Evolutionary conservation across 1,284 basidiomycete genomes (phyloP).

Genomic region (Meripilus lineatus): DNA sequence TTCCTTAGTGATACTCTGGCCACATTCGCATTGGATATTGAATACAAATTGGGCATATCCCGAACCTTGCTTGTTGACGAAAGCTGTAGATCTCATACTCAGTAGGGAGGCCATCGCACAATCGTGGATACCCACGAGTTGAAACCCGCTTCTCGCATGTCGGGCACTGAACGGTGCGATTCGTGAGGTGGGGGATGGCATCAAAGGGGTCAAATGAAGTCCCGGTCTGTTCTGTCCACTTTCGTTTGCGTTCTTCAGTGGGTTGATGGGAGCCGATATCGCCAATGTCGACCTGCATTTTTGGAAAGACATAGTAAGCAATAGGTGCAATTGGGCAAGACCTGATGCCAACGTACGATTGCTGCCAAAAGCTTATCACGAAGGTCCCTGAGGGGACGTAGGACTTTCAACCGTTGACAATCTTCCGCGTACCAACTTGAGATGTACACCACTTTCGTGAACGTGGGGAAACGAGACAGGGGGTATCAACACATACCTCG

Average conservation of each 20-base stretch:
- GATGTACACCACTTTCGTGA: too few relatives aligned
- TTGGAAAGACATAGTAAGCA: too few relatives aligned
- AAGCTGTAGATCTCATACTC: slow-evolving; percentile 20
- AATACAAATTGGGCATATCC: slow-evolving; percentile 38
- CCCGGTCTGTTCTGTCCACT: slow-evolving; percentile 26
- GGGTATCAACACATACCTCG: slow-evolving; percentile 29
- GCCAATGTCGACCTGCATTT: slow-evolving; percentile 9
- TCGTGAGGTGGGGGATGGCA: slow-evolving; percentile 16
- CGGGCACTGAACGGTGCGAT: slow-evolving; percentile 30
- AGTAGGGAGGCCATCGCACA: slow-evolving; percentile 6
- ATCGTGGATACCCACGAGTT: slow-evolving; percentile 26
- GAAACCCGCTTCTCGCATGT: slow-evolving; percentile 24
- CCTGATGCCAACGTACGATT: slow-evolving; percentile 27
- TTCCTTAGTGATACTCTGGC: slow-evolving; percentile 28
- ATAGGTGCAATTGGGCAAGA: too few relatives aligned
- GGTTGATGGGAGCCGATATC: slow-evolving; percentile 18
- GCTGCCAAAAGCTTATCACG: slow-evolving; percentile 18
- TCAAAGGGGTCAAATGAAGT: slow-evolving; percentile 33
- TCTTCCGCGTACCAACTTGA: slow-evolving; percentile 40
- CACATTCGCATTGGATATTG: slow-evolving; percentile 21
- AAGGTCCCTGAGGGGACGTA: slow-evolving; percentile 21
- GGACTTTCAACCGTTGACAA: slow-evolving; percentile 23
- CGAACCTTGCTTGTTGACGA: slow-evolving; percentile 26
- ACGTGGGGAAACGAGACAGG: too few relatives aligned
- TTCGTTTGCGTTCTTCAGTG: slow-evolving; percentile 14